Evolutionary conservation across 192 early-diverging fungal species (phyloP), one percentile per base, ranked within the genome.

Genomic region (Chytriomyces hyalinus): DNA sequence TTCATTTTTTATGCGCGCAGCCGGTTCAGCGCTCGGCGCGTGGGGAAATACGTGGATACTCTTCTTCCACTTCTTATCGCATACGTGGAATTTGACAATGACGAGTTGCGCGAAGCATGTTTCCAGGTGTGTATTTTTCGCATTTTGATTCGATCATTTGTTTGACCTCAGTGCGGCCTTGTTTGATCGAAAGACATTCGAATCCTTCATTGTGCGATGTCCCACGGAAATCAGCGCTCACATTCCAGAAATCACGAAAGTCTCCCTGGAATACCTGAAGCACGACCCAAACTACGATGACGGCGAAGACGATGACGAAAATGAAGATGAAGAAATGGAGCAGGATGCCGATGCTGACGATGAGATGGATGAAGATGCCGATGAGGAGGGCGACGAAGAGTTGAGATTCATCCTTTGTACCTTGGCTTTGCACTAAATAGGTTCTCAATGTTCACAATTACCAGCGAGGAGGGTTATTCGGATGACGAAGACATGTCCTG

Each of bases 401-500:
- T 69, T 47, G 28, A 47, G 46, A n/a, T 48, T 48, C 3, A 46
- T 69, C 13, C 43, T 48, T 69, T 20, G 17, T 13, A 1, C 43
- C 17, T 44, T 26, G 15, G 22, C 24, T 26, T 44, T 1, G 2
- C 43, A 13, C 24, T 83, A 82, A 9, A 83, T 81, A n/a, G 53
- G 77, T 36, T 65, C 64, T 65, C 64, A n/a, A 69, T 13, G 24
- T 0, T 49, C 47, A 13, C 17, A 57, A 61, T 11, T 5, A 15
- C 28, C 17, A 73, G 69, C 0, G 65, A 80, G 68, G 86, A 84
- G 43, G 92, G 92, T 66, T 94, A 92, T 81, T 93, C 92, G 6
- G 95, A 96, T 67, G 94, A 96, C 53, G 95, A 96, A 63, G 95
- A 96, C 73, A 86, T 96, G 72, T 94, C 93, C 2, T 96, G 94